phyloP scores from a whole-genome alignment of 148 eudicot species.

The Vaccinium vitisidaea region DNA sequence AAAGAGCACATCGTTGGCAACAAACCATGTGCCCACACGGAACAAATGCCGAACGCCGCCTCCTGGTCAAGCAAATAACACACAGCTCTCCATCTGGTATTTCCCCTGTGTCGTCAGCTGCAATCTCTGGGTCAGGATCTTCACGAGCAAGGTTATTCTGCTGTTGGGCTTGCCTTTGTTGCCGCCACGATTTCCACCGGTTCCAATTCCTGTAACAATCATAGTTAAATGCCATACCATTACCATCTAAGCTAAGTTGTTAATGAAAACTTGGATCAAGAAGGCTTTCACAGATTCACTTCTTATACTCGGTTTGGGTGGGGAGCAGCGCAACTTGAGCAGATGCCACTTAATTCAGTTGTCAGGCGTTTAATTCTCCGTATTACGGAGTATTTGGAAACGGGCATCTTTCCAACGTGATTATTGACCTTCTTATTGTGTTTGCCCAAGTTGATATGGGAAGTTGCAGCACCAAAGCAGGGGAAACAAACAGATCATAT shows the following conservation, averaged over 20 bases:
- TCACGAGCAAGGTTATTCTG: constrained; percentile 24
- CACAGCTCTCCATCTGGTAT: constrained; percentile 74
- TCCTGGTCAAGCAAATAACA: constrained; percentile 63
- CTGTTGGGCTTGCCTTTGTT: constrained; percentile 44
- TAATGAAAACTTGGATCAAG: background rate
- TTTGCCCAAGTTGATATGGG: background rate
- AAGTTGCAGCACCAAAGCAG: background rate
- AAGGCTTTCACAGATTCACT: background rate
- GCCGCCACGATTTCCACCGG: constrained; percentile 64
- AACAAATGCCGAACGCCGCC: constrained; percentile 75
- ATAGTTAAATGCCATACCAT: background rate
- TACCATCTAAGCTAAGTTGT: background rate
- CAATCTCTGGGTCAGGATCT: constrained; percentile 22
- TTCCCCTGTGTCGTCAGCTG: constrained; percentile 54
- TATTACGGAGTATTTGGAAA: background rate
- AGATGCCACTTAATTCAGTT: background rate
- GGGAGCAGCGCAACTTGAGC: background rate
- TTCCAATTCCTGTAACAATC: constrained; percentile 60
- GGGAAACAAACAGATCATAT: background rate
- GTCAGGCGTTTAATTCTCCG: background rate
- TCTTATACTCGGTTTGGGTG: background rate
- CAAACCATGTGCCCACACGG: constrained; percentile 96
- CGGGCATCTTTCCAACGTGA: background rate
- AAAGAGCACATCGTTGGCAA: constrained; percentile 65
- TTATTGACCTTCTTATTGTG: background rate